Percentiles rank a stretch among this genome's conserved stretches.
Conservation (phyloP, 306 rosid species). For the Morella rubra region DNA sequence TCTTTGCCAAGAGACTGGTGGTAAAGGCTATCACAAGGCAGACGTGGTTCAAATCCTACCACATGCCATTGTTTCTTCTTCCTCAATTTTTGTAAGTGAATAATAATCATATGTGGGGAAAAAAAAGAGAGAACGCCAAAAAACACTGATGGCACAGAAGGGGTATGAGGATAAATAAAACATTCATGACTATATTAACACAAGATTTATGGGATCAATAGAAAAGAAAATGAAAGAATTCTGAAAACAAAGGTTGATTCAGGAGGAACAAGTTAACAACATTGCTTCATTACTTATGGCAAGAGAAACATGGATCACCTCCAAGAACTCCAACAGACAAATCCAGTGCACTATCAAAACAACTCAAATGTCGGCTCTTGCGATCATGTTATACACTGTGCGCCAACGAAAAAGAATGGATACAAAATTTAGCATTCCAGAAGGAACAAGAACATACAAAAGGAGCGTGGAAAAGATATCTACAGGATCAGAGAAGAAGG, state of each 20-base stretch:
- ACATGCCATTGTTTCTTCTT: not conserved
- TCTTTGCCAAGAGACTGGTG: not conserved
- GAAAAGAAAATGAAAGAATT: not conserved
- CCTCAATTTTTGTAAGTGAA: not conserved
- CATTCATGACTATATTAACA: not conserved
- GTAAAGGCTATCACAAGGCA: not conserved
- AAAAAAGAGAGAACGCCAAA: not conserved
- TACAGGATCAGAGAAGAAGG: not conserved
- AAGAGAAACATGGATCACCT: not conserved
- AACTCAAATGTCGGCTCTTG: not conserved
- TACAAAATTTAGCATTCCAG: not conserved
- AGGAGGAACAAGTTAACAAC: not conserved
- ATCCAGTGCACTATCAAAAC: not conserved
- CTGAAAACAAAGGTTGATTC: not conserved
- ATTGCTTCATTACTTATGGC: not conserved
- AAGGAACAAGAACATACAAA: constrained; percentile 1
- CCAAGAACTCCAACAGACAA: not conserved
- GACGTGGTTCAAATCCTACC: not conserved
- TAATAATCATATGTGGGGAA: not conserved
- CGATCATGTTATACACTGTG: not conserved
- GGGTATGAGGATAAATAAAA: not conserved
- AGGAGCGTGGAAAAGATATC: not conserved
- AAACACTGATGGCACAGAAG: not conserved
- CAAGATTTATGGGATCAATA: not conserved
- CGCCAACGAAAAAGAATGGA: not conserved